Evolutionary conservation across 2,329 filamentous ascomycete species (phyloP).

Genomic region (Pseudocercospora ulei): DNA sequence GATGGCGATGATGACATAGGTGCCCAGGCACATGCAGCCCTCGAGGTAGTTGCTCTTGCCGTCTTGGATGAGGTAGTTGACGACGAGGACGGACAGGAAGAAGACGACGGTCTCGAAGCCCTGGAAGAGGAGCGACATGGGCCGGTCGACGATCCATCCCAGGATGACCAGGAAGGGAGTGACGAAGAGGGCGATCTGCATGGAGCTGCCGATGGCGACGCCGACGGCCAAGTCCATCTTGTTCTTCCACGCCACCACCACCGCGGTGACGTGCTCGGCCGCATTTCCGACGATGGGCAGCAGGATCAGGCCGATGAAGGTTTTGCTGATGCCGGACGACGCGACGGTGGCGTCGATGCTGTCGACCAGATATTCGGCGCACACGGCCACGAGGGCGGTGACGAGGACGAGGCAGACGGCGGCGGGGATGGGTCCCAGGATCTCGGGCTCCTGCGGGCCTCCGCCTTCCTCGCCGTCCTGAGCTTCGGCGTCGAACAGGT

Average conservation of each 20-base stretch:
- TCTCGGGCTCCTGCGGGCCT: constrained; percentile 35
- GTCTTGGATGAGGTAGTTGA: constrained; percentile 79
- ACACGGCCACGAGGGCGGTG: constrained; percentile 44
- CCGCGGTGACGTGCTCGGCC: constrained; percentile 48
- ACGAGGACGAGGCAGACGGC: constrained; percentile 42
- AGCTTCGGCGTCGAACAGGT: constrained; percentile 40
- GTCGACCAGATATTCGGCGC: constrained; percentile 48
- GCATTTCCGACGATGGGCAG: constrained; percentile 51
- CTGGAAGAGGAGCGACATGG: constrained; percentile 67
- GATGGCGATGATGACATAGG: constrained; percentile 51
- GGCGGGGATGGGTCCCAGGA: constrained; percentile 41
- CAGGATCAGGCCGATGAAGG: constrained; percentile 49
- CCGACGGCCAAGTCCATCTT: constrained; percentile 51
- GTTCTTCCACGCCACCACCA: constrained; percentile 48
- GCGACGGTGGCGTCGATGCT: constrained; percentile 48
- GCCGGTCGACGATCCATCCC: constrained; percentile 46
- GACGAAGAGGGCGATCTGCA: constrained; percentile 51
- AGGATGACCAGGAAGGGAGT: constrained; percentile 50
- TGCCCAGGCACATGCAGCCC: constrained; percentile 53
- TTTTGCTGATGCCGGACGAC: constrained; percentile 45
- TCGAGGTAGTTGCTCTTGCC: constrained; percentile 81
- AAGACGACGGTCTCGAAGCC: constrained; percentile 81
- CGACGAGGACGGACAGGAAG: constrained; percentile 74
- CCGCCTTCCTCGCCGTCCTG: constrained; percentile 30
- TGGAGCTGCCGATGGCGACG: constrained; percentile 46